Evolutionary conservation across 805 yeast genomes (phyloP), one percentile per base, ranked within the genome.

Genomic region (Saccharomyces eubayanus): DNA sequence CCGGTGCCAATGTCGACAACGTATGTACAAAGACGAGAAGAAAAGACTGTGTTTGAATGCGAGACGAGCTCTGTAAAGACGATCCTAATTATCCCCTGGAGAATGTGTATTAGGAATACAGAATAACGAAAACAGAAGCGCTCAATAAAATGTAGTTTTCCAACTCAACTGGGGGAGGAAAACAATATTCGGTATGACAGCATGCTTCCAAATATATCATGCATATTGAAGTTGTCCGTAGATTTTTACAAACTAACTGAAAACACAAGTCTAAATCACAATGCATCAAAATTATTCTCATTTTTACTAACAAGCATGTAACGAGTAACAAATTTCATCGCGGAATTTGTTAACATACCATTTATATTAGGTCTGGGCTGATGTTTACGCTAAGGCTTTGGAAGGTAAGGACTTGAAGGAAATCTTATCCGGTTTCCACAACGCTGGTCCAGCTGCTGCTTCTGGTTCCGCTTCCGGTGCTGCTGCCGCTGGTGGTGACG

Each of bases 371-470:
- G 79, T 83, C 76, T 87, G 92, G 92, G 86, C 89, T 71, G 85
- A 82, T 66, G 82, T 84, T 63, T 87, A 75, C 77, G 87, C 94
- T 67, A 83, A 84, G 77, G 94, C 92, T 72, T 78, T 87, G 67
- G 89, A 84, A 74, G 90, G 90, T 74, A 85, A 84, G 77, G 82
- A 86, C 78, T 77, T 87, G 71, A 79, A 82, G 75, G 82, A 82
- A 66, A 78, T 84, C 74, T 79, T 86, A 72, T 73, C 78, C 66
- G 81, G 82, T 72, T 78, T 79, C 74, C 75, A 77, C 65, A 61
- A 61, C 49, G 72, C 71, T 57, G 72, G 72, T 55, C 65, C 72
- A 55, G 75, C 80, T 61, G 75, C 77, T 58, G 78, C 74, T 59
- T 74, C 76, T 64, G 54, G 68, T 50, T 61, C 59, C 53, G 76